Conservation (phyloP, 1,139 yeast genomes). For the Dujonia santamariae region DNA sequence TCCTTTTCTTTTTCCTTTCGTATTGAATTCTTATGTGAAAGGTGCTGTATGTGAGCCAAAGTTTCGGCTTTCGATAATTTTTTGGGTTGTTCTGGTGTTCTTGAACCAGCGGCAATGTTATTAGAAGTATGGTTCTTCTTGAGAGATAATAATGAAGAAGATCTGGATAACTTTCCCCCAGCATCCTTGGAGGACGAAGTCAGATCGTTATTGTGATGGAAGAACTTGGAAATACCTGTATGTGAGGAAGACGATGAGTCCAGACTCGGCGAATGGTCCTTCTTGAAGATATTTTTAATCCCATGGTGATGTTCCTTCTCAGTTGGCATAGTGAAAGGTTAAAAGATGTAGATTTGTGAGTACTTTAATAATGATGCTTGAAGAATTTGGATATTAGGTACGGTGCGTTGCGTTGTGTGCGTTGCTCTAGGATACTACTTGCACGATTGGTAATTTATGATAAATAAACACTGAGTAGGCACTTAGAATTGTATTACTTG, state of each 20-base stretch:
- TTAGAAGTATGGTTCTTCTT: conserved; percentile 3
- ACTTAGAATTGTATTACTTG: no score
- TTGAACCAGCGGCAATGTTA: conserved; percentile 8
- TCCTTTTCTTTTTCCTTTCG: conserved; percentile 4
- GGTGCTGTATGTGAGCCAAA: conserved; percentile 33
- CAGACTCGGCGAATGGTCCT: conserved; percentile 15
- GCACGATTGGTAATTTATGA: no score
- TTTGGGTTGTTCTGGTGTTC: conserved; percentile 14
- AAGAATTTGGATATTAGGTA: no score
- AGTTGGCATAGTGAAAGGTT: conserved; percentile 4
- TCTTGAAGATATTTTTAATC: conserved; percentile 20
- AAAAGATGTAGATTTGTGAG: no score
- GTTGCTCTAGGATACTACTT: no score
- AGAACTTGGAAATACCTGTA: conserved; percentile 27
- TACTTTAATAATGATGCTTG: no score
- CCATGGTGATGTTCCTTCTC: conserved; percentile 15
- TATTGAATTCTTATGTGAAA: conserved; percentile 31
- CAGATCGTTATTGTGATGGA: conserved; percentile 12
- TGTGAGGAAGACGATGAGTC: conserved; percentile 11
- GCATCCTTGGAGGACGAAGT: conserved; percentile 6
- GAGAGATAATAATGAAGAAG: conserved; percentile 5
- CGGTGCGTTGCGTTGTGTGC: no score
- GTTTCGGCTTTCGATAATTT: conserved; percentile 38
- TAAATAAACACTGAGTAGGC: no score
- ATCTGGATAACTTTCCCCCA: conserved; percentile 6